Evolutionary conservation across 305 asterid species (phyloP).

Genomic region (Fraxinus baroniana): DNA sequence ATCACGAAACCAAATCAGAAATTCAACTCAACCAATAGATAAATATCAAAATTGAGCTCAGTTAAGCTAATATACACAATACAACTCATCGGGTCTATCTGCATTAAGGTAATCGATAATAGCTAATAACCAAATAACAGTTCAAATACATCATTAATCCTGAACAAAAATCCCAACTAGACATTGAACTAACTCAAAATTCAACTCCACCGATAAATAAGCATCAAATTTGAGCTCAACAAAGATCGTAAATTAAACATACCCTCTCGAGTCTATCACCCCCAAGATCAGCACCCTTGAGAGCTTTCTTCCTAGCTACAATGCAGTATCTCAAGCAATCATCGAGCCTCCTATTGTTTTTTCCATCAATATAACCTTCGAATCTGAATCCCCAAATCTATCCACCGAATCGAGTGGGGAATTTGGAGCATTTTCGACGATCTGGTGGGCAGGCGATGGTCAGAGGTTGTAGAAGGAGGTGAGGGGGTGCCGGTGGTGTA

Average conservation of each 20-base stretch:
- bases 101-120: slow-evolving; percentile 2
- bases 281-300: slow-evolving; percentile 72
- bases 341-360: slow-evolving; percentile 75
- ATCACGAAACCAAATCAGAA: background rate
- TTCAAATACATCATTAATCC: slow-evolving; percentile 11
- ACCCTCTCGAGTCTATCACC: slow-evolving; percentile 54
- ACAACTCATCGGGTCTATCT: background rate
- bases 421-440: slow-evolving; percentile 27
- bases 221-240: slow-evolving; percentile 12
- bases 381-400: slow-evolving; percentile 76
- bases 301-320: slow-evolving; percentile 87
- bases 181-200: background rate
- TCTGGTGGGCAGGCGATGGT: too few relatives aligned
- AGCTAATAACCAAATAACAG: background rate
- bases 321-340: slow-evolving; percentile 78
- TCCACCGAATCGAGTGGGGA: slow-evolving; percentile 74
- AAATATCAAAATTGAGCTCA: slow-evolving; percentile 8
- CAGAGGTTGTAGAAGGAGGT: too few relatives aligned
- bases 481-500: too few relatives aligned
- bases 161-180: slow-evolving; percentile 1
- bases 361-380: slow-evolving; percentile 79
- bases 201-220: background rate
- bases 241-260: slow-evolving; percentile 12
- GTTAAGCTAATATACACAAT: slow-evolving; percentile 7
- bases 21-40: background rate